Evolutionary conservation across 768 basidiomycete genomes (phyloP), one percentile per base, ranked within the genome.

Genomic region (Suillus alpinus): DNA sequence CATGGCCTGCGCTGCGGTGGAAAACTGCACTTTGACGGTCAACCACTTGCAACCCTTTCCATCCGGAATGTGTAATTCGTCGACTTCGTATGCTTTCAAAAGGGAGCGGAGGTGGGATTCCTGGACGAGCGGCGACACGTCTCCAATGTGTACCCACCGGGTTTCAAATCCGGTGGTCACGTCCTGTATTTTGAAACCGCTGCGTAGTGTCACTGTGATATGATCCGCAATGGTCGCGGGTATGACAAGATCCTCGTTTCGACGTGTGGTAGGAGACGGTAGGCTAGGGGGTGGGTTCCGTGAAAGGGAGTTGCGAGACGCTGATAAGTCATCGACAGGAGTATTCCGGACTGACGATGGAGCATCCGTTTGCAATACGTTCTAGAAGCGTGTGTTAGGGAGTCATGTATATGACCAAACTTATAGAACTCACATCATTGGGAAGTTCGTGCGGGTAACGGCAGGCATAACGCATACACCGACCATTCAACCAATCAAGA

Each of bases 151-250:
- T 9, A 92, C 67, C 76, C 83, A 85, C 6, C 80, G 81, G 0
- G 86, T 86, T 66, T 94, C 91, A 44, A 91, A 87, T 1, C 86
- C 86, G 1, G 90, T 91, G 7, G 71, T 71, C 6, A 92, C 68
- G 0, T 83, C 78, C 29, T 76, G 69, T 2, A 92, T 78, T 2
- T 78, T 77, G 50, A 89, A 89, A 0, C 92, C 91, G 0, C 83
- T 70, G 36, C 81, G 81, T 50, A 91, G 75, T 23, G 76, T 81
- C 20, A 87, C 81, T 56, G 76, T 79, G 23, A 82, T 85, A 58
- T 87, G 81, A 40, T 85, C 81, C 44, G 85, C 77, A 7, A 89
- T 68, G 0, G 71, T 76, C 13, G 80, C 57, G 0, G 65, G 52
- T 23, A 53, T 53, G 23, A 23, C 52, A 53, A 53, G 2, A 23